A percentile compares a stretch with the other conserved stretches of the same genome.
Conservation (phyloP, 106 monocot genomes). For the Dendrobium catenatum region DNA sequence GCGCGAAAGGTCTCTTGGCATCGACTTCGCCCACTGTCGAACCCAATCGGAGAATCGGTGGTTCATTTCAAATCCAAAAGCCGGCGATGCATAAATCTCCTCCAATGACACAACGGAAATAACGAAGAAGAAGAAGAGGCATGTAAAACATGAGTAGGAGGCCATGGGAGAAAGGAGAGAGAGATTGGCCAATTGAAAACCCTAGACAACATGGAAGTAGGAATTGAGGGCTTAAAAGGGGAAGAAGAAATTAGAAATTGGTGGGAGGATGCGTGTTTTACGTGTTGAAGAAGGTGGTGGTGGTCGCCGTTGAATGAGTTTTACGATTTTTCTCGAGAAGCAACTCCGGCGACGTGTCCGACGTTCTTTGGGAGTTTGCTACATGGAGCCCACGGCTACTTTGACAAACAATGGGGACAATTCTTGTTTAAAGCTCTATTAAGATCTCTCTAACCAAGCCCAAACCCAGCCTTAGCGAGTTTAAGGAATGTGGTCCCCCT, state of each 20-base stretch:
- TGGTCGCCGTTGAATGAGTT: slow-evolving; percentile 2
- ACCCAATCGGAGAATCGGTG: slow-evolving; percentile 73
- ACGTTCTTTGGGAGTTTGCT: background rate
- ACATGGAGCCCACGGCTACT: background rate
- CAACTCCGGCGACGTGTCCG: background rate
- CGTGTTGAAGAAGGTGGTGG: background rate
- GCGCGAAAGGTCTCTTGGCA: slow-evolving; percentile 1
- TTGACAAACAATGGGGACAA: background rate
- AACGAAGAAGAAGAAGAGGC: background rate
- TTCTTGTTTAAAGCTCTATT: no score
- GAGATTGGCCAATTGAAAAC: background rate
- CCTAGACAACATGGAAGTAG: background rate
- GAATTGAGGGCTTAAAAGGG: background rate
- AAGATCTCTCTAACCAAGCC: no score
- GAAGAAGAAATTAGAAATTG: background rate
- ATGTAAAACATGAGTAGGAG: background rate
- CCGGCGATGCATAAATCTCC: background rate
- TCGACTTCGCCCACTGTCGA: slow-evolving; percentile 44
- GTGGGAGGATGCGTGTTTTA: background rate
- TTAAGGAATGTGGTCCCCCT: no score
- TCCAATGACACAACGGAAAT: background rate
- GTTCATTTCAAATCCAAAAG: slow-evolving; percentile 52
- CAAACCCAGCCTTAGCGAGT: no score
- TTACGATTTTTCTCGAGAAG: background rate
- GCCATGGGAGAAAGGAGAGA: background rate